Evolutionary conservation across 2,329 filamentous ascomycete species (phyloP).

Genomic region (Ascosphaera acerosa): DNA sequence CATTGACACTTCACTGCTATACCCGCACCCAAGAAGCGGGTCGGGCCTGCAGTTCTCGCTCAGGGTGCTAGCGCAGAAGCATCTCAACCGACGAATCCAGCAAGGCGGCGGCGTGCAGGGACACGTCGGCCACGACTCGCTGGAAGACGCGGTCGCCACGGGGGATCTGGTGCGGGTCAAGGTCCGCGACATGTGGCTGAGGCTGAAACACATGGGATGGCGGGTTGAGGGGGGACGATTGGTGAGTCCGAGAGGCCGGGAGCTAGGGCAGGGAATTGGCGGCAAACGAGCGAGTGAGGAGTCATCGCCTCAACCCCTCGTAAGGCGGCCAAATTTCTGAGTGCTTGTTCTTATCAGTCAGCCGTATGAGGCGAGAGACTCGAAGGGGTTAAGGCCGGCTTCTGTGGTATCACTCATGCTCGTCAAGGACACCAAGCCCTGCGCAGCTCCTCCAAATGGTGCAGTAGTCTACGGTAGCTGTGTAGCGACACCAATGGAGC

Average conservation of each 20-base stretch:
- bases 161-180: slow-evolving; percentile 60
- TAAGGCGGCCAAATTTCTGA: no score
- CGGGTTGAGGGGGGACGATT: slow-evolving; percentile 24
- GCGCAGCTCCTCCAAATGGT: no score
- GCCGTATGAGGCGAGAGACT: no score
- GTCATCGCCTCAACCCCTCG: no score
- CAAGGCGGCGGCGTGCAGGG: slow-evolving; percentile 34
- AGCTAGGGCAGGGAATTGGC: background rate
- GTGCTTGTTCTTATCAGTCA: no score
- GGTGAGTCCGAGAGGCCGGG: slow-evolving; percentile 6
- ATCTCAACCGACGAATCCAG: slow-evolving; percentile 57
- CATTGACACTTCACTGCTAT: slow-evolving; percentile 68
- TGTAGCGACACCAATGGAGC: no score
- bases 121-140: slow-evolving; percentile 83
- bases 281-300: no score
- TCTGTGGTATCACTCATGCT: no score
- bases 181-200: slow-evolving; percentile 43
- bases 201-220: slow-evolving; percentile 44
- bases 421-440: no score
- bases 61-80: slow-evolving; percentile 43
- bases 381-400: no score
- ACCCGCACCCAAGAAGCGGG: slow-evolving; percentile 48
- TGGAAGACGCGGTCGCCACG: slow-evolving; percentile 71
- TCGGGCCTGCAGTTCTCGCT: slow-evolving; percentile 56
- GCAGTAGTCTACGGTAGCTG: no score